Evolutionary conservation across 768 basidiomycete species (phyloP), one percentile per base, ranked within the genome.

Genomic region (Tulasnella sp.): DNA sequence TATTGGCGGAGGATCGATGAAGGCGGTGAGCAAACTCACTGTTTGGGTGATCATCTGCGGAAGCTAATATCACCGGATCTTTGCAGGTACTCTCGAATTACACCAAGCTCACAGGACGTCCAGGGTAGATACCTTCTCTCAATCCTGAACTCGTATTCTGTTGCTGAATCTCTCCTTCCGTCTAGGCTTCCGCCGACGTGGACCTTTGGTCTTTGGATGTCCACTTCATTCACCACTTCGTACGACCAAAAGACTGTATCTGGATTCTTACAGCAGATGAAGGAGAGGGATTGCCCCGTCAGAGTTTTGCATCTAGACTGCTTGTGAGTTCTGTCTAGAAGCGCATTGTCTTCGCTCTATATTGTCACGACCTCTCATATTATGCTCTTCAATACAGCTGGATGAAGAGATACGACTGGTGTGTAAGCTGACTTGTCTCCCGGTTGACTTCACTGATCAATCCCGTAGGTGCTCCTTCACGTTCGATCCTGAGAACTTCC

Each of bases 181-280:
- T 38, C 34, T 15, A 38, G 34, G 3, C 70, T 86, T 8, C 73
- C 86, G 29, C 85, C 85, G 1, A 70, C 78, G 3, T 86, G 85
- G 85, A 81, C 84, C 0, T 88, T 83, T 66, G 85, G 85, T 3
- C 78, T 87, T 3, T 87, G 85, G 84, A 75, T 87, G 34, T 83
- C 84, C 17, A 87, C 85, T 2, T 86, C 83, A 0, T 88, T 88
- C 75, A 73, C 85, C 54, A 87, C 86, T 0, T 77, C 78, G 21
- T 78, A 77, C 64, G 69, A 83, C 61, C 77, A 76, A 51, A 75
- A 80, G 55, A 87, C 86, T 0, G 86, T 88, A n/a, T 78, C 81
- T 4, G 72, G 77, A 3, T 87, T 87, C 73, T 70, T 88, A 60
- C 72, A 84, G 67, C 85, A 84, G 10, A 86, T 88, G 85, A 70